Percentiles rank a stretch among this genome's conserved stretches.
These are phyloP conservation scores for Mucor racemosus DNA, from an alignment of 371 early-diverging fungal species.

Conservation along the genomic window DNA sequence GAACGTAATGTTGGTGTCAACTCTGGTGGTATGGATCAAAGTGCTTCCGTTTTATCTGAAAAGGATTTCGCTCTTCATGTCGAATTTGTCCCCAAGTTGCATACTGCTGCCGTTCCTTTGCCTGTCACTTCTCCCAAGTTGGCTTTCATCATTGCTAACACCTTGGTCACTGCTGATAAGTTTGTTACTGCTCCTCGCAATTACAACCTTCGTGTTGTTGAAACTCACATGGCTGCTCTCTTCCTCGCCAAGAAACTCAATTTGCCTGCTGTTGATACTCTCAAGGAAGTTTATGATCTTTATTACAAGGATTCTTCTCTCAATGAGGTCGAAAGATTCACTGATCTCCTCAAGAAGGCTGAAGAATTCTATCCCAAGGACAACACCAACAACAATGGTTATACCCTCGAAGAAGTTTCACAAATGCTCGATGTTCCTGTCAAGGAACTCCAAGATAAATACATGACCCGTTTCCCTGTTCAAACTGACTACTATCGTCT, in stretches of 20 bases:
- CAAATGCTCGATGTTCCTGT: constrained; percentile 57
- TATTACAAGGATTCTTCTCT: constrained; percentile 49
- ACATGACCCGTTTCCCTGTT: constrained; percentile 71
- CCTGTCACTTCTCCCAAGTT: constrained; percentile 57
- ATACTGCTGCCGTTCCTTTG: constrained; percentile 66
- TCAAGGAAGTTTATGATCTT: constrained; percentile 72
- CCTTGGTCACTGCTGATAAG: constrained; percentile 88
- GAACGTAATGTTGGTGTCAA: constrained; percentile 88
- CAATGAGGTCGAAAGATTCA: constrained; percentile 47
- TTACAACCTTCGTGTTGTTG: constrained; percentile 96
- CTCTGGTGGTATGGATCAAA: constrained; percentile 93
- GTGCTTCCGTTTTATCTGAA: constrained; percentile 82
- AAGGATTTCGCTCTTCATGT: constrained; percentile 79
- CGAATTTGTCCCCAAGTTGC: constrained; percentile 82
- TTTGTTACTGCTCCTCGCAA: constrained; percentile 84
- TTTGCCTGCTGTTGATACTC: constrained; percentile 46
- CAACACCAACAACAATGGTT: constrained; percentile 52
- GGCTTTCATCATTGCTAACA: constrained; percentile 91
- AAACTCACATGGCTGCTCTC: constrained; percentile 83
- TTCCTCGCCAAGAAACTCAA: constrained; percentile 66
- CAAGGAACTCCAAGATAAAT: constrained; percentile 60
- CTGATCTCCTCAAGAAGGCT: constrained; percentile 30
- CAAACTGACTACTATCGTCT: constrained; percentile 78
- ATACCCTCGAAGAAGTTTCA: constrained; percentile 70
- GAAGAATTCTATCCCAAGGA: constrained; percentile 30